A percentile compares a stretch with the other conserved stretches of the same genome.
Evolutionary conservation across 345 rosid genomes (phyloP).

Genomic region (Gossypium mustelinum): DNA sequence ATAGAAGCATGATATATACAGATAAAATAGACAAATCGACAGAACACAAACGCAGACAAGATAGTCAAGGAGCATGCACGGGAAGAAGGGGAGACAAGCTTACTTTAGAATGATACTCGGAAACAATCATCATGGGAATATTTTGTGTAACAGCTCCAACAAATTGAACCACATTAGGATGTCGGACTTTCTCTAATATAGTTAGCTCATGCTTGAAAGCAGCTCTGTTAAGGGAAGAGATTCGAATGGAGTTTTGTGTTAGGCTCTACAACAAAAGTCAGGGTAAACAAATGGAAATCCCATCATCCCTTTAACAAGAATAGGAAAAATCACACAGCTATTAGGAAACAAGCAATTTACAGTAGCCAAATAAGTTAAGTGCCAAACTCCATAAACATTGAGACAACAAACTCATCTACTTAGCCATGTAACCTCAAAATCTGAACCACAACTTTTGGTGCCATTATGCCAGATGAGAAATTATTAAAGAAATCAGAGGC

Average conservation of each 20-base stretch:
- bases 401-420: conserved; percentile 1
- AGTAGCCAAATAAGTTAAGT: background rate
- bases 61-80: background rate
- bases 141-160: conserved; percentile 99
- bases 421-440: background rate
- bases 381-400: background rate
- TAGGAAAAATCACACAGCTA: background rate
- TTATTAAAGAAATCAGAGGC: too few species aligned
- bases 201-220: conserved; percentile 84
- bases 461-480: background rate
- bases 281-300: too few species aligned
- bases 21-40: background rate
- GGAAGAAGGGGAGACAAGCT: conserved; percentile 25
- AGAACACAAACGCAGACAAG: background rate
- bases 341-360: background rate
- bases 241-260: background rate
- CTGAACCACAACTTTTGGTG: background rate
- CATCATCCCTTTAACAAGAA: background rate
- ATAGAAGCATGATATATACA: background rate
- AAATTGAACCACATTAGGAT: conserved; percentile 96
- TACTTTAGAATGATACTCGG: conserved; percentile 81
- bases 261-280: conserved; percentile 2
- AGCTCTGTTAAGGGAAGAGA: conserved; percentile 39
- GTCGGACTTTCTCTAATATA: conserved; percentile 78
- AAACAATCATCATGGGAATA: conserved; percentile 92